Conservation (phyloP, 2,329 filamentous ascomycete species). For the Berkeleyomyces rouxiae region DNA sequence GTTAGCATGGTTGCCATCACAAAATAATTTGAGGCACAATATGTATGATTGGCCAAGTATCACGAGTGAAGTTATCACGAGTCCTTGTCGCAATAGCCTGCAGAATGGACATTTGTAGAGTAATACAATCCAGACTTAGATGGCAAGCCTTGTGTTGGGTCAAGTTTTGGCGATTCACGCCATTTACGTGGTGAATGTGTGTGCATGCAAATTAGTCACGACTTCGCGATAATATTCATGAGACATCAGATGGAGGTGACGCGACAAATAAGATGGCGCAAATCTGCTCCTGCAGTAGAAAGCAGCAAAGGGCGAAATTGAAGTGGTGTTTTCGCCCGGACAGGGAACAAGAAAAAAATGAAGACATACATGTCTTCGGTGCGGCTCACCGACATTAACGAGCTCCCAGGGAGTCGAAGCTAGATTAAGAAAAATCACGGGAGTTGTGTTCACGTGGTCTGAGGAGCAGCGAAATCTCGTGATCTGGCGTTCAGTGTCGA, state of each 20-base stretch:
- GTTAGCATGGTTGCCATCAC: neutral
- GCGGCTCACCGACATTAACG: slow-evolving; percentile 16
- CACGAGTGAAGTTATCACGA: neutral
- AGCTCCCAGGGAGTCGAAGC: neutral
- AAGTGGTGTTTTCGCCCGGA: neutral
- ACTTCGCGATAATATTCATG: neutral
- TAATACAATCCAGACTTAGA: too few relatives aligned
- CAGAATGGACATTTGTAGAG: too few relatives aligned
- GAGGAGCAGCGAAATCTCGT: slow-evolving; percentile 27
- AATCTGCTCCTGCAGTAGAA: neutral
- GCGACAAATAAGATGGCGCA: neutral
- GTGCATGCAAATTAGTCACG: neutral
- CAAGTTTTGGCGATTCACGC: neutral
- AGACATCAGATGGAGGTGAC: neutral
- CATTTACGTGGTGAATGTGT: neutral
- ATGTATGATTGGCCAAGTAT: neutral
- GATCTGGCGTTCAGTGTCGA: slow-evolving; percentile 25
- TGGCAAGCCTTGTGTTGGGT: too few relatives aligned
- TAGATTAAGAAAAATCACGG: slow-evolving; percentile 23
- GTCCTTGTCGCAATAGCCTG: neutral
- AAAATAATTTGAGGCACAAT: neutral
- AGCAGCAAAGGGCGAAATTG: neutral
- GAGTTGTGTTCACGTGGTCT: slow-evolving; percentile 29
- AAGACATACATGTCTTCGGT: neutral
- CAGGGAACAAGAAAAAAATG: neutral